Evolutionary conservation across 176 grass and related monocot genomes (phyloP).

Genomic region (Lolium multiflorum): DNA sequence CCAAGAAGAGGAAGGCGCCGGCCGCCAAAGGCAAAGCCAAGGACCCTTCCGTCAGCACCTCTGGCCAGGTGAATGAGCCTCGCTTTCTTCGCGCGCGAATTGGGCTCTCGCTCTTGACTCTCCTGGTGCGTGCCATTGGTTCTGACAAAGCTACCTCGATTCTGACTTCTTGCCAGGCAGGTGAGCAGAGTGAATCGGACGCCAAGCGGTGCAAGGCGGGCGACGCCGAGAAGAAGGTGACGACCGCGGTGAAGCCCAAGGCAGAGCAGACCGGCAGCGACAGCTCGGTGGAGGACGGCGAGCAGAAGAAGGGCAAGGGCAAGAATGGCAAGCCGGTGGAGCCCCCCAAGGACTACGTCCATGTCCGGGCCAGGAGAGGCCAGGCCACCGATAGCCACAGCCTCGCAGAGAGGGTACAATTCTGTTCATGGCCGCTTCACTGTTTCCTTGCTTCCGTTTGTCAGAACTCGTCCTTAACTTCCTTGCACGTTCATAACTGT

Average conservation of each 20-base stretch:
- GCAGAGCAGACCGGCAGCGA: conserved; percentile 57
- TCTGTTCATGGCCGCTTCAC: not conserved
- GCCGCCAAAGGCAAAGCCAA: conserved; percentile 69
- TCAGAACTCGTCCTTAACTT: not conserved
- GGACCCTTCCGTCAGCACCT: conserved; percentile 54
- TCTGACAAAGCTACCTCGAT: not conserved
- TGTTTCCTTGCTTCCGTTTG: not conserved
- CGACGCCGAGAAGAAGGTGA: conserved; percentile 26
- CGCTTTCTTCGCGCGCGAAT: not conserved
- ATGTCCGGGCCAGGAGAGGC: conserved; percentile 94
- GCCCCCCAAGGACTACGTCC: conserved; percentile 90
- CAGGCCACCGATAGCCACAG: conserved; percentile 96
- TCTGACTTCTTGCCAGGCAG: conserved; percentile 41
- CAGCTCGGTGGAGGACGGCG: conserved; percentile 61
- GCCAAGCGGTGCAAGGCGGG: conserved; percentile 63
- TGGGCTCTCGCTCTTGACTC: no score
- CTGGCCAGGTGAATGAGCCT: conserved; percentile 43
- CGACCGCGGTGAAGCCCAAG: conserved; percentile 50
- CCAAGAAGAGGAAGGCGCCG: conserved; percentile 81
- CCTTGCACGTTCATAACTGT: not conserved
- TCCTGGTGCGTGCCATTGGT: not conserved
- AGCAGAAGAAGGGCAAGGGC: conserved; percentile 57
- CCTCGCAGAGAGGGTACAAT: conserved; percentile 89
- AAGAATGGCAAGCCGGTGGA: conserved; percentile 72
- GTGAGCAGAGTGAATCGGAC: conserved; percentile 48